phyloP scores from a whole-genome alignment of 2,329 filamentous ascomycete genomes.

The Dichotomopilus funicola region DNA sequence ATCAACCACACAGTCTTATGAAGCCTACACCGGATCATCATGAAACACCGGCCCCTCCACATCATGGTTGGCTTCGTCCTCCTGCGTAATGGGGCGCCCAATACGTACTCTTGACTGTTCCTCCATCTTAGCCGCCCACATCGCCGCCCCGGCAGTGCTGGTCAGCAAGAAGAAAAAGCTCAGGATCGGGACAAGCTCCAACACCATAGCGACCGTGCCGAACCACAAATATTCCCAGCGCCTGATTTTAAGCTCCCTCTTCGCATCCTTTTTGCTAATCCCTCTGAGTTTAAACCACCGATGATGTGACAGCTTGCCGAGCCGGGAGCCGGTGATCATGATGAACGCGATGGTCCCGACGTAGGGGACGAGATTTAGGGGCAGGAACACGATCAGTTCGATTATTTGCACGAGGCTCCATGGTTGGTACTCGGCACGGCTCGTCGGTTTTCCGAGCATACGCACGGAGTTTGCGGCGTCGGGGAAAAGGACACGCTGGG shows the following conservation, averaged over 20 bases:
- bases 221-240: slow-evolving; percentile 90
- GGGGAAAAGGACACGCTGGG: slow-evolving; percentile 57
- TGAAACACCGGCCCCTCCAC: slow-evolving; percentile 19
- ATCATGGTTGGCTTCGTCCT: slow-evolving; percentile 13
- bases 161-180: slow-evolving; percentile 95
- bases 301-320: slow-evolving; percentile 85
- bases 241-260: slow-evolving; percentile 59
- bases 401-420: slow-evolving; percentile 88
- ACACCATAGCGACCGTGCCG: slow-evolving; percentile 72
- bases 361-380: slow-evolving; percentile 81
- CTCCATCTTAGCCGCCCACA: slow-evolving; percentile 81
- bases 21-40: slow-evolving; percentile 17
- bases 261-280: slow-evolving; percentile 66
- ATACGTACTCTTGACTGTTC: slow-evolving; percentile 22
- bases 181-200: slow-evolving; percentile 82
- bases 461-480: slow-evolving; percentile 68
- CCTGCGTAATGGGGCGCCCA: slow-evolving; percentile 15
- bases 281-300: slow-evolving; percentile 79
- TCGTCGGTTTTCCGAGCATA: slow-evolving; percentile 75
- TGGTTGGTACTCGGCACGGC: slow-evolving; percentile 70
- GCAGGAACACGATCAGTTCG: slow-evolving; percentile 71
- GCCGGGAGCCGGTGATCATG: slow-evolving; percentile 76
- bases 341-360: slow-evolving; percentile 82
- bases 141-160: slow-evolving; percentile 72
- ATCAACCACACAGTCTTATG: neutral